These are phyloP conservation scores for Cutaneotrichosporon mucoides DNA, from an alignment of 1,284 basidiomycete genomes.

Conservation along the genomic window DNA sequence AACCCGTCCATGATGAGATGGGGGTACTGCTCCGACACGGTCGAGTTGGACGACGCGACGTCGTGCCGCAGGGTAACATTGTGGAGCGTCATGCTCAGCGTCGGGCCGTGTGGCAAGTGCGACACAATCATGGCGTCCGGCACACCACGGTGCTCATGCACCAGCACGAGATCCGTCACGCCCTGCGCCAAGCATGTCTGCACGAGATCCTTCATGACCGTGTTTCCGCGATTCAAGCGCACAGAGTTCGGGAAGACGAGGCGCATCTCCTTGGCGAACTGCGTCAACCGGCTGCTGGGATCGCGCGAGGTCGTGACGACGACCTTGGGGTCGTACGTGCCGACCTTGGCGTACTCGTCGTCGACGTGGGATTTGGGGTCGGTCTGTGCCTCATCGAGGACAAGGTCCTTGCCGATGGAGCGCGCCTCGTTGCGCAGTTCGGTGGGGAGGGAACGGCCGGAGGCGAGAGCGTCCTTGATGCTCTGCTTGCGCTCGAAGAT, in stretches of 20 bases:
- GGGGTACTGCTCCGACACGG: constrained; percentile 97
- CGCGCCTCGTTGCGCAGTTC: constrained; percentile 77
- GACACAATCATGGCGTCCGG: constrained; percentile 98
- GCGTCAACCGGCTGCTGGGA: constrained; percentile 86
- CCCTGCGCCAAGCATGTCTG: constrained; percentile 93
- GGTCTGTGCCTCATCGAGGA: constrained; percentile 81
- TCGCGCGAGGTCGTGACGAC: constrained; percentile 97
- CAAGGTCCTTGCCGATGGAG: constrained; percentile 68
- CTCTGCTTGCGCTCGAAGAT: constrained; percentile 92
- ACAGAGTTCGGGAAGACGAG: constrained; percentile 97
- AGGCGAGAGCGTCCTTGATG: constrained; percentile 85
- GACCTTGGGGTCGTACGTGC: constrained; percentile 91
- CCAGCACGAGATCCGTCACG: constrained; percentile 85
- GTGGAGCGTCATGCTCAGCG: constrained; percentile 87
- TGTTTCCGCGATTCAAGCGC: constrained; percentile 95
- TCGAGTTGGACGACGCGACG: constrained; percentile 79
- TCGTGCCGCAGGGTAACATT: constrained; percentile 94
- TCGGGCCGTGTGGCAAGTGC: constrained; percentile 97
- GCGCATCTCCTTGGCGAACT: constrained; percentile 97
- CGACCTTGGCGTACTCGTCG: constrained; percentile 95
- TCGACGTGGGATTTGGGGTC: constrained; percentile 89
- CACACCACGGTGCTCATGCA: constrained; percentile 94
- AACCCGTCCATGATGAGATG: constrained; percentile 98
- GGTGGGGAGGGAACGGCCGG: constrained; percentile 79
- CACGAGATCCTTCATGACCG: constrained; percentile 92